A percentile compares a stretch with the other conserved stretches of the same genome.
Conservation (phyloP, 2,329 filamentous ascomycete species). For the Setomelanomma holmii region DNA sequence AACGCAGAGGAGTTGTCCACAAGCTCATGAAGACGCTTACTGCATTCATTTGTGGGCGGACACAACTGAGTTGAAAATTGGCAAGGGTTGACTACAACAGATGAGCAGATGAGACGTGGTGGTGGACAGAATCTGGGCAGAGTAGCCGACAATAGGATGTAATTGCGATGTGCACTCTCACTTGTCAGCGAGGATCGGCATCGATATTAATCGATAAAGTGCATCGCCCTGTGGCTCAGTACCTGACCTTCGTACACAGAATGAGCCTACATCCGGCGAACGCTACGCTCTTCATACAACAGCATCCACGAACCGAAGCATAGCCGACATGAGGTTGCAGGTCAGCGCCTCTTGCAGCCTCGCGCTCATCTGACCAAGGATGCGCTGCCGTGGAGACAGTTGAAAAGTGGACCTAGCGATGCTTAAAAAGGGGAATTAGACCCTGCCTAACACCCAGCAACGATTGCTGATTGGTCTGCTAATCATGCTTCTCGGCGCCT, state of each 20-base stretch:
- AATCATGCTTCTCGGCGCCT: conserved; percentile 25
- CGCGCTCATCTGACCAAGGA: conserved; percentile 9
- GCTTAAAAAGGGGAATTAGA: conserved; percentile 47
- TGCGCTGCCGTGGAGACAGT: conserved; percentile 21
- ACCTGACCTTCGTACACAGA: no score
- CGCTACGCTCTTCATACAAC: neutral
- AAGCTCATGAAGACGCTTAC: no score
- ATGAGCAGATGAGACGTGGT: neutral
- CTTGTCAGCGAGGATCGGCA: conserved; percentile 5
- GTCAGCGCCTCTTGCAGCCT: conserved; percentile 15
- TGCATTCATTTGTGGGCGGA: no score
- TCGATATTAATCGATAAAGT: neutral
- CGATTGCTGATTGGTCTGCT: conserved; percentile 32
- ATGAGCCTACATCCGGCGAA: no score
- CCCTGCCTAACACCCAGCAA: conserved; percentile 7
- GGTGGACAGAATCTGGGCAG: conserved; percentile 16
- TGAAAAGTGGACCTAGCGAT: conserved; percentile 19
- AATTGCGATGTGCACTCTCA: conserved; percentile 26
- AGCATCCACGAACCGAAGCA: neutral
- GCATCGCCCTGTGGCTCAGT: neutral
- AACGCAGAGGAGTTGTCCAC: no score
- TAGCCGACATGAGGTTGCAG: conserved; percentile 6
- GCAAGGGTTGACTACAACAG: neutral
- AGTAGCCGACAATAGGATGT: conserved; percentile 15
- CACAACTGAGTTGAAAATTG: no score